Base-by-base conservation (phyloP, 306 rosid species). In the Elaeagnus macrophylla region DNA sequence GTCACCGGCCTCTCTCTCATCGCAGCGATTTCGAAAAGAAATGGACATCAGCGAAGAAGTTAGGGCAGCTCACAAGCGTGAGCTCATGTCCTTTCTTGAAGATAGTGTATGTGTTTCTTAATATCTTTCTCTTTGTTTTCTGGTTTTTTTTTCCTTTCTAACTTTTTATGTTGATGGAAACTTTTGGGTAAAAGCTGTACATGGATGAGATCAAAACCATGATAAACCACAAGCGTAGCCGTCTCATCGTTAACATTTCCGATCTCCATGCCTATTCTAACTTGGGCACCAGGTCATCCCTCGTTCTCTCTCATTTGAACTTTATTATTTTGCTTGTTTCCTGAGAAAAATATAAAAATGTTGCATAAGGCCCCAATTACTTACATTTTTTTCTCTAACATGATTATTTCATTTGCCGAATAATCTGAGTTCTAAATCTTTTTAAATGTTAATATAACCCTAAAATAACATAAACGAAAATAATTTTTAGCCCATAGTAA, bases 31-130 rank as follows among this genome's bases (percentile, higher is more conserved):
- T 5, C 11, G 69, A 6, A 45, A 66, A 59, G 61, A 56, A 69
- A 91, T 93, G 99, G 99, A 93, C 57, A 32, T 82, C 64, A 81
- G 82, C 76, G 99, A 93, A 47, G 99, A 87, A 69, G 78, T 80
- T 25, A 73, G 96, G 72, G 95, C 94, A 10, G 87, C 89, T 63
- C 89, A 93, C 89, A 81, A 81, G 79, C 95, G 99, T 51, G 99
- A 87, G 52, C 81, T 93, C 60, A 62, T 81, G 52, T 78, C 79
- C 48, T 93, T 93, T 79, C 67, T 93, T 39, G 99, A 93, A 45
- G 93, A 87, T 65, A 89, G 83, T 60, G 99, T 91, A 67, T 12
- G 75, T 51, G 37, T 49, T 20, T 8, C 19, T 1, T 8, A 7
- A 46, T 42, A 48, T 48, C 59, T 48, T 39, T 62, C 9, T 37